Evolutionary conservation across 139 green algal genomes (phyloP), one percentile per base, ranked within the genome.

Genomic region (Pseudopediastrum boryanum): DNA sequence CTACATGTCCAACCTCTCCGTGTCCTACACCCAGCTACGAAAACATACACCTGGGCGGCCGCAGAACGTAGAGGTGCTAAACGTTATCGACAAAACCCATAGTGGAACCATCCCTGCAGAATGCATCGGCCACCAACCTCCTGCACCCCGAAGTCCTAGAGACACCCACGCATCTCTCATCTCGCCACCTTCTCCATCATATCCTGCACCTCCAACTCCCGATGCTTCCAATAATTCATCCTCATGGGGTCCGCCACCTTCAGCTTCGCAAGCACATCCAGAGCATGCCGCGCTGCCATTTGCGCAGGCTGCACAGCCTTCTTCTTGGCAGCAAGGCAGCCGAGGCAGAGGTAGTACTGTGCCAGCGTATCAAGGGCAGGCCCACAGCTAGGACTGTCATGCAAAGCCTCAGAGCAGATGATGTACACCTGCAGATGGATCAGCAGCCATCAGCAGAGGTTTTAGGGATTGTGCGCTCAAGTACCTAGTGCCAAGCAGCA

Each of bases 281-380:
- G 23, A 5, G 35, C 61, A 52, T 61, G 50, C n/a, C 39, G 12
- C 10, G 50, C 44, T 19, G 62, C 70, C 43, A 19, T 31, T 3
- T 41, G 21, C 25, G 58, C 69, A 23, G 44, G 13, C 25, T 31
- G 25, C 21, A 67, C 7, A 39, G 39, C 46, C 10, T 19, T 2
- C 13, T 70, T 46, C 75, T 51, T 33, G 8, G 29, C 36, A 41
- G 76, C 76, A 48, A 36, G 25, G 12, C 38, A 23, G 21, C 51
- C 65, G 35, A 82, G 46, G 43, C 42, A 61, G 59, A 59, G 23
- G 59, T 89, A 90, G 9, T 80, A 79, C 42, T 89, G 77, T 8
- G 81, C 78, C 27, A 94, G 69, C 21, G 87, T 65, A 59, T 79
- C 70, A 21, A 88, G 61, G 2, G 90, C 90, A 27, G 82, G 86